A percentile compares a stretch with the other conserved stretches of the same genome.
Evolutionary conservation across 2,329 filamentous ascomycete genomes (phyloP).

Genomic region (Aspergillus udagawae): DNA sequence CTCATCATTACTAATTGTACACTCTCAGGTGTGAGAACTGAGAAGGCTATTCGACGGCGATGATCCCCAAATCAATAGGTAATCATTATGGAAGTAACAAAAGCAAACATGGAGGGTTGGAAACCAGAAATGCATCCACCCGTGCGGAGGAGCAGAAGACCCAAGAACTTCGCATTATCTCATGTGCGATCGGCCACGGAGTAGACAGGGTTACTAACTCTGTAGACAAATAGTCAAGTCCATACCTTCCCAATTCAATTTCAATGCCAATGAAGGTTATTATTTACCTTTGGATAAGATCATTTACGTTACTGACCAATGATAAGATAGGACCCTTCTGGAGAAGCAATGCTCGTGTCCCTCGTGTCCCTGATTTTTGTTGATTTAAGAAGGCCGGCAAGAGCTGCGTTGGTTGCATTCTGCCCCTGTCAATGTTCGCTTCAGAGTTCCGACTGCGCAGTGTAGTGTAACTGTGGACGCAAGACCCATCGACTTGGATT

Average conservation of each 20-base stretch:
- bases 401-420: background rate
- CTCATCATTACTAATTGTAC: no score
- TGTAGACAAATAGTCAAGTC: background rate
- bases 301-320: background rate
- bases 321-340: background rate
- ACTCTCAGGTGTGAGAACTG: no score
- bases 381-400: background rate
- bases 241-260: background rate
- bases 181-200: background rate
- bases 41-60: no score
- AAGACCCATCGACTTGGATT: background rate
- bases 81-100: background rate
- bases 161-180: background rate
- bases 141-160: background rate
- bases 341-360: background rate
- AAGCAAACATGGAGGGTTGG: background rate
- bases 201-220: background rate
- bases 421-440: background rate
- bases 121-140: conserved; percentile 8
- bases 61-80: no score
- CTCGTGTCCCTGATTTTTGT: background rate
- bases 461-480: background rate
- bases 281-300: background rate
- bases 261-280: background rate
- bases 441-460: background rate